phyloP scores from a whole-genome alignment of 306 rosid species.

The Trifolium repens region DNA sequence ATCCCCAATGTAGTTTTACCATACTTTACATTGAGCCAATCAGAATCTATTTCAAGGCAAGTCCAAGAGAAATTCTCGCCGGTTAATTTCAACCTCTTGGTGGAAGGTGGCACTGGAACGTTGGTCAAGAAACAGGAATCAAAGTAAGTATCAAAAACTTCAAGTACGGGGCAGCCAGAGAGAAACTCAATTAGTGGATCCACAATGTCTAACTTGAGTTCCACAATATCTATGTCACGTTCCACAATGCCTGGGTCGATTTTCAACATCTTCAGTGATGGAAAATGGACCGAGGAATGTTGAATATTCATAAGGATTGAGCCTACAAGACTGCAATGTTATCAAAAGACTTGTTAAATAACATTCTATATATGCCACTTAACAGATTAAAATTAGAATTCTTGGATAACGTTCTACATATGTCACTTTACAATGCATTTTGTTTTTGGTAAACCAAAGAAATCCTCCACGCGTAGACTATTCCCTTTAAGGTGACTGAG shows the following conservation, averaged over 20 bases:
- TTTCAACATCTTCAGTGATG: not conserved
- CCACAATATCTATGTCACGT: too few relatives aligned
- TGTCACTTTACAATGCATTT: too few relatives aligned
- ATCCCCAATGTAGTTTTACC: not conserved
- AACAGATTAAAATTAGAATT: too few relatives aligned
- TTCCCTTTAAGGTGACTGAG: too few relatives aligned
- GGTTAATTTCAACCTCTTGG: not conserved
- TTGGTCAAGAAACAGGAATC: rapidly evolving
- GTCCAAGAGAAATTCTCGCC: not conserved
- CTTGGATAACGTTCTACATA: too few relatives aligned
- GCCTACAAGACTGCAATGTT: too few relatives aligned
- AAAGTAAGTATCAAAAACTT: not conserved
- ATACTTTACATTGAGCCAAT: not conserved
- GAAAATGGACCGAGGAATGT: not conserved
- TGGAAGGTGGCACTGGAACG: not conserved
- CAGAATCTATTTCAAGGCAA: not conserved
- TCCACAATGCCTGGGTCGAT: not conserved
- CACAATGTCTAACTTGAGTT: too few relatives aligned
- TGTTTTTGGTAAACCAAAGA: too few relatives aligned
- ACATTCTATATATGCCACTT: too few relatives aligned
- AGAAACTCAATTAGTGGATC: not conserved
- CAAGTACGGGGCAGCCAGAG: not conserved
- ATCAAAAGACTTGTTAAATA: too few relatives aligned
- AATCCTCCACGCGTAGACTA: too few relatives aligned
- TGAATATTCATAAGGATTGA: too few relatives aligned